A percentile compares a stretch with the other conserved stretches of the same genome.
These are phyloP conservation scores for Candida quercuum DNA, from an alignment of 805 yeast species.

Conservation along the genomic window DNA sequence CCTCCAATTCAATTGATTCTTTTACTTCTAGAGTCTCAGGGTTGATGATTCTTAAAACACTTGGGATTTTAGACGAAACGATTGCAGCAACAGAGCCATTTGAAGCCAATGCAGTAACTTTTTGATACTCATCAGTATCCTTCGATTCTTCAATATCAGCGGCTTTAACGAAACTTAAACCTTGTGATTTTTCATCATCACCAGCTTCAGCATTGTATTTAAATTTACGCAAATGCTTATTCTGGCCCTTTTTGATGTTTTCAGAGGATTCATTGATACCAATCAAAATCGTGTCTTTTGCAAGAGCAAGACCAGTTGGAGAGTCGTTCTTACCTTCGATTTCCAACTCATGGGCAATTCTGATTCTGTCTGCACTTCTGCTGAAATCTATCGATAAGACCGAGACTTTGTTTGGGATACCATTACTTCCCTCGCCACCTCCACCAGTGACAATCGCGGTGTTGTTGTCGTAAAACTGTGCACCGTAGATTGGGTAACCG, in stretches of 20 bases:
- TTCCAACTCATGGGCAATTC: conserved; percentile 57
- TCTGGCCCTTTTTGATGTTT: conserved; percentile 52
- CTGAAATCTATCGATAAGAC: conserved; percentile 54
- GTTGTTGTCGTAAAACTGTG: conserved; percentile 57
- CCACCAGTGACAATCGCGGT: conserved; percentile 82
- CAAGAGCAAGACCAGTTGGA: conserved; percentile 76
- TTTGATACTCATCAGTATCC: conserved; percentile 50
- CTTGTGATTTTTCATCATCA: conserved; percentile 46
- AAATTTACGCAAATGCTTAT: conserved; percentile 70
- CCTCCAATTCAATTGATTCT: conserved; percentile 45
- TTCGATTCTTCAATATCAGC: conserved; percentile 48
- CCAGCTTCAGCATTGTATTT: conserved; percentile 12
- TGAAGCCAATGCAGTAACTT: conserved; percentile 49
- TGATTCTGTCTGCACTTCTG: conserved; percentile 39
- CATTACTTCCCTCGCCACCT: conserved; percentile 91
- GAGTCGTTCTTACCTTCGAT: conserved; percentile 69
- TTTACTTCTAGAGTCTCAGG: conserved; percentile 48
- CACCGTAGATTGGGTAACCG: conserved; percentile 76
- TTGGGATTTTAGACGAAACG: conserved; percentile 63
- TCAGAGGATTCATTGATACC: conserved; percentile 72
- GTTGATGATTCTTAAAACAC: conserved; percentile 55
- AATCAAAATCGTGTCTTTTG: conserved; percentile 45
- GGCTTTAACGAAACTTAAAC: conserved; percentile 58
- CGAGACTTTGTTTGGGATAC: conserved; percentile 78
- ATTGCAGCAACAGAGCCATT: conserved; percentile 63